These are phyloP conservation scores for Trichophaea hybrida DNA, from an alignment of 2,329 filamentous ascomycete genomes.

Conservation along the genomic window DNA sequence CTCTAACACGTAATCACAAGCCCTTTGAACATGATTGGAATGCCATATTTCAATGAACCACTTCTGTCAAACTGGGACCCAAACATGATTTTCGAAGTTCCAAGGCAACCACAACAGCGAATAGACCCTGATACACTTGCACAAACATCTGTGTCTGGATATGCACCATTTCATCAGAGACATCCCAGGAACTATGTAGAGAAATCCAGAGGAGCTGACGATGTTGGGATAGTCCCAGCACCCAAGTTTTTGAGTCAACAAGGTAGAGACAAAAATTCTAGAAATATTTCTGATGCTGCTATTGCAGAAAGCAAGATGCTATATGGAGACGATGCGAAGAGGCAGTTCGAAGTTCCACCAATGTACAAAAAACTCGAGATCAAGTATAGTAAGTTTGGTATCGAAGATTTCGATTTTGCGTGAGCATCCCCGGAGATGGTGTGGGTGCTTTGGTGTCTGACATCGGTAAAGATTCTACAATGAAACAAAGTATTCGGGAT, in stretches of 20 bases:
- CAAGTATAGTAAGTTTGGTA: constrained; percentile 96
- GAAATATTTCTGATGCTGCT: constrained; percentile 34
- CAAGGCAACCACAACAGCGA: constrained; percentile 56
- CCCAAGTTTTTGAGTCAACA: constrained; percentile 95
- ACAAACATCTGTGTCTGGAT: constrained; percentile 59
- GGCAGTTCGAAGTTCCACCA: constrained; percentile 52
- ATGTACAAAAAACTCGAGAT: constrained; percentile 94
- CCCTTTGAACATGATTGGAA: constrained; percentile 69
- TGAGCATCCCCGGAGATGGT: constrained; percentile 34
- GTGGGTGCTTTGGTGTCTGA: constrained; percentile 2
- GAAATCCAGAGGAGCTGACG: constrained; percentile 52
- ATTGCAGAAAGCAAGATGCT: constrained; percentile 57
- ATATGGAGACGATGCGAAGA: constrained; percentile 50
- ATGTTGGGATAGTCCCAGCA: constrained; percentile 48
- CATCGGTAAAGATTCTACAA: constrained; percentile 62
- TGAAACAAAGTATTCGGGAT: constrained; percentile 74
- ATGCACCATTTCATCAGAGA: constrained; percentile 61
- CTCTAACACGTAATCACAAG: constrained; percentile 32
- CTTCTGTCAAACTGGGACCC: constrained; percentile 82
- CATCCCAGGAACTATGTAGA: constrained; percentile 69
- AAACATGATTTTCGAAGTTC: constrained; percentile 69
- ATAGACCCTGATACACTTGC: constrained; percentile 57
- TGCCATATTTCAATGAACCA: constrained; percentile 83
- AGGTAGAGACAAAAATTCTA: constrained; percentile 44
- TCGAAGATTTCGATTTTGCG: constrained; percentile 98